These are phyloP conservation scores for Emmonsiellopsis sp. DNA, from an alignment of 2,329 filamentous ascomycete species.

Conservation along the genomic window DNA sequence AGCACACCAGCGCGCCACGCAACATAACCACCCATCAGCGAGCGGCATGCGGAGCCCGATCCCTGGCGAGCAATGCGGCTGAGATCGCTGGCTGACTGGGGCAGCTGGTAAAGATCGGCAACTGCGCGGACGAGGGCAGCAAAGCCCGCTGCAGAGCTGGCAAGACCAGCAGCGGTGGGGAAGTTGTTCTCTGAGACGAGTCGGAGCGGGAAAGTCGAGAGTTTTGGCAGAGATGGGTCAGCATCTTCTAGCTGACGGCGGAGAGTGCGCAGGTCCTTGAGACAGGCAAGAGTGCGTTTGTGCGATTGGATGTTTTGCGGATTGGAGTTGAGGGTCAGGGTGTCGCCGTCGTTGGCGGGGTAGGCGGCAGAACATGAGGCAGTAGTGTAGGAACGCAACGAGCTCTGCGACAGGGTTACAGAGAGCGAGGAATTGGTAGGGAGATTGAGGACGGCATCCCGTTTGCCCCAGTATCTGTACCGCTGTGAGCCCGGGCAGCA, in stretches of 20 bases:
- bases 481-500: background rate
- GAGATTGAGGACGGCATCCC: conserved; percentile 85
- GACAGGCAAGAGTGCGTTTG: conserved; percentile 87
- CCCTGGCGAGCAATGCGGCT: conserved; percentile 87
- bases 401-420: conserved; percentile 87
- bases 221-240: conserved; percentile 68
- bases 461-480: conserved; percentile 88
- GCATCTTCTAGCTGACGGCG: conserved; percentile 65
- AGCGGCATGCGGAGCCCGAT: conserved; percentile 88
- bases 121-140: conserved; percentile 66
- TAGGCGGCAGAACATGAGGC: conserved; percentile 77
- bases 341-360: conserved; percentile 49
- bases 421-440: conserved; percentile 97
- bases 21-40: conserved; percentile 89
- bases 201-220: conserved; percentile 67
- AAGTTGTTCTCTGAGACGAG: conserved; percentile 98
- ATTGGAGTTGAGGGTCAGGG: conserved; percentile 74
- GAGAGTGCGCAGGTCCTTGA: conserved; percentile 72
- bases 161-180: conserved; percentile 87
- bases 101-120: conserved; percentile 82
- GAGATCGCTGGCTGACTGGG: conserved; percentile 70
- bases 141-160: conserved; percentile 56
- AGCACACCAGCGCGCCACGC: conserved; percentile 78
- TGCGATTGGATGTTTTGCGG: conserved; percentile 71
- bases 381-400: conserved; percentile 91